A percentile compares a stretch with the other conserved stretches of the same genome.
Conservation (phyloP, 495 filamentous ascomycete genomes). For the Aspergillus biplanus region DNA sequence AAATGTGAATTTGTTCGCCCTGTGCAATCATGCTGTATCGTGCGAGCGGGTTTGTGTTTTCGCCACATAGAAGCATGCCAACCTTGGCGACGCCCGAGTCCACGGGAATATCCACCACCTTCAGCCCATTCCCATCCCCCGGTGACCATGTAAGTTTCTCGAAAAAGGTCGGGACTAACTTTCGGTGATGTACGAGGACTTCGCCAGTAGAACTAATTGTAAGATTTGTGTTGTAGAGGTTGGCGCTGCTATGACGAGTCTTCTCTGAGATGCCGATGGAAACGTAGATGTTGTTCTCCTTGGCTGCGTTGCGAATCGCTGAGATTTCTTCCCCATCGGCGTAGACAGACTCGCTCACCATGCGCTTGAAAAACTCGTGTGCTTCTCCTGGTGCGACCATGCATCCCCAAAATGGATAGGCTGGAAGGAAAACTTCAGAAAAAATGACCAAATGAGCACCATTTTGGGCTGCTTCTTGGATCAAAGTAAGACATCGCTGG, state of each 20-base stretch:
- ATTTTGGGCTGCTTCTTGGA: neutral
- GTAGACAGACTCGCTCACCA: neutral
- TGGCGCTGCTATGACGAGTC: constrained; percentile 32
- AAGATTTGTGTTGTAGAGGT: constrained; percentile 41
- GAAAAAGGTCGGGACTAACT: constrained; percentile 42
- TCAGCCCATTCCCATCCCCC: constrained; percentile 38
- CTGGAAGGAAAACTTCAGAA: neutral
- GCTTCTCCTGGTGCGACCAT: neutral
- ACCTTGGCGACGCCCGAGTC: constrained; percentile 29
- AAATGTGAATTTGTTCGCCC: constrained; percentile 33
- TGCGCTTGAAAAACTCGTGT: neutral
- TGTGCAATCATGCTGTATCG: constrained; percentile 32
- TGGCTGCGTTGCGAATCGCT: constrained; percentile 30
- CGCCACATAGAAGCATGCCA: constrained; percentile 41
- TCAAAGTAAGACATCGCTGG: neutral
- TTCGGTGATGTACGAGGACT: constrained; percentile 41
- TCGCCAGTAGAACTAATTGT: constrained; percentile 34
- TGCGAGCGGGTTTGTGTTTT: constrained; percentile 44
- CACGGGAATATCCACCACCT: constrained; percentile 21
- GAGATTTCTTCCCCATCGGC: constrained; percentile 38
- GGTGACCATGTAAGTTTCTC: constrained; percentile 42
- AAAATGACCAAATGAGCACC: neutral
- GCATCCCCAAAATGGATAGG: neutral
- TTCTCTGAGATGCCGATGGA: constrained; percentile 42
- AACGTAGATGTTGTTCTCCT: constrained; percentile 28